Evolutionary conservation across 23 red algal species (phyloP).

Genomic region (Gracilaria domingensis): DNA sequence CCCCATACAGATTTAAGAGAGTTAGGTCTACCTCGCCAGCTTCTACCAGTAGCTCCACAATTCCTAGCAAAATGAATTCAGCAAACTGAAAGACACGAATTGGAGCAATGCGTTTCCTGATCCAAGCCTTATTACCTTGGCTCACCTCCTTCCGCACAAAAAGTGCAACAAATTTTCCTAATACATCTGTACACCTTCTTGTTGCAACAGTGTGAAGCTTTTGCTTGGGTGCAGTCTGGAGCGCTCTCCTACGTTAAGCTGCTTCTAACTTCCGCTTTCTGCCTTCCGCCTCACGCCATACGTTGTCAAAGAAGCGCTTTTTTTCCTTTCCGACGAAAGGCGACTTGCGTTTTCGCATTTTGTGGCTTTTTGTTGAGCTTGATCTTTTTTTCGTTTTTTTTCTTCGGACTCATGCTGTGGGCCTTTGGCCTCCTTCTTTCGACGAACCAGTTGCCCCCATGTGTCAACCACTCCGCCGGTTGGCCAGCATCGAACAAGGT

Average conservation of each 20-base stretch:
- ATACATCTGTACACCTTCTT: background rate
- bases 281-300: background rate
- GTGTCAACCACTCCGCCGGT: slow-evolving; percentile 14
- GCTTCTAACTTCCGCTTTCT: background rate
- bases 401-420: background rate
- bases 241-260: background rate
- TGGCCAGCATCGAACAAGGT: background rate
- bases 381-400: background rate
- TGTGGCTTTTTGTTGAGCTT: background rate
- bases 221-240: background rate
- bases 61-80: background rate
- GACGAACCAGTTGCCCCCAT: background rate
- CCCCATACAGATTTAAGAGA: background rate
- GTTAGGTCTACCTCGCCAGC: background rate
- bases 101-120: background rate
- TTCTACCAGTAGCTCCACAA: background rate
- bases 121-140: background rate
- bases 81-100: background rate
- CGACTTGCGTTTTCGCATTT: background rate
- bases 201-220: background rate
- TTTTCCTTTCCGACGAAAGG: background rate
- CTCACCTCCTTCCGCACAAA: background rate
- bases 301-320: background rate
- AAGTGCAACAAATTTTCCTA: background rate
- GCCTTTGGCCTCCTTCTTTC: background rate